Percentiles rank a stretch among this genome's conserved stretches.
These are phyloP conservation scores for Pugionium dolabratum DNA, from an alignment of 345 rosid genomes.

Conservation along the genomic window DNA sequence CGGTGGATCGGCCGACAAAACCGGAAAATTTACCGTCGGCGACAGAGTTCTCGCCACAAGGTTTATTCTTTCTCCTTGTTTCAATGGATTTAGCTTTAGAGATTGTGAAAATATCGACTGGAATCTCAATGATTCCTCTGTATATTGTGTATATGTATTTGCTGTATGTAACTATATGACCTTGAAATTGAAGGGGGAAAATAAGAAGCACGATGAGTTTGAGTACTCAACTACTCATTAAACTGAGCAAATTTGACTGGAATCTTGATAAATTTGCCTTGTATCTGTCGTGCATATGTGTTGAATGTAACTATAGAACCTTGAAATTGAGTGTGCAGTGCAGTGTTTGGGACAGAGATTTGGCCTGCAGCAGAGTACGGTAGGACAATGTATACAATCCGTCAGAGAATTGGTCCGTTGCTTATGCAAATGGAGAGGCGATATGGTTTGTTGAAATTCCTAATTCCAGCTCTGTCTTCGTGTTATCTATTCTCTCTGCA, in stretches of 20 bases:
- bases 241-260: neutral
- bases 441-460: constrained; percentile 52
- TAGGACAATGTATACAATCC: constrained; percentile 95
- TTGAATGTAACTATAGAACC: constrained; percentile 15
- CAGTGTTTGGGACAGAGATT: constrained; percentile 95
- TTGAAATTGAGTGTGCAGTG: constrained; percentile 65
- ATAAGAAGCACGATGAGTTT: neutral
- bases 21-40: constrained; percentile 74
- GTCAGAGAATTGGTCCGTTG: constrained; percentile 89
- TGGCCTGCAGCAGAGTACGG: constrained; percentile 99
- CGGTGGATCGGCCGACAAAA: constrained; percentile 82
- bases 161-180: neutral
- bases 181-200: neutral
- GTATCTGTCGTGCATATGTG: neutral
- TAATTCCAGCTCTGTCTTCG: neutral
- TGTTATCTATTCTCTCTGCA: constrained; percentile 11
- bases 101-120: neutral
- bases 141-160: neutral
- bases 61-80: constrained; percentile 41
- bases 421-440: constrained; percentile 88
- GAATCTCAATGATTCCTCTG: neutral
- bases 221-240: neutral
- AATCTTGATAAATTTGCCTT: neutral
- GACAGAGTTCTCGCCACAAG: constrained; percentile 96
- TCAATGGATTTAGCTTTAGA: neutral